phyloP scores from a whole-genome alignment of 2,329 filamentous ascomycete species.

The Beauveria bassiana region DNA sequence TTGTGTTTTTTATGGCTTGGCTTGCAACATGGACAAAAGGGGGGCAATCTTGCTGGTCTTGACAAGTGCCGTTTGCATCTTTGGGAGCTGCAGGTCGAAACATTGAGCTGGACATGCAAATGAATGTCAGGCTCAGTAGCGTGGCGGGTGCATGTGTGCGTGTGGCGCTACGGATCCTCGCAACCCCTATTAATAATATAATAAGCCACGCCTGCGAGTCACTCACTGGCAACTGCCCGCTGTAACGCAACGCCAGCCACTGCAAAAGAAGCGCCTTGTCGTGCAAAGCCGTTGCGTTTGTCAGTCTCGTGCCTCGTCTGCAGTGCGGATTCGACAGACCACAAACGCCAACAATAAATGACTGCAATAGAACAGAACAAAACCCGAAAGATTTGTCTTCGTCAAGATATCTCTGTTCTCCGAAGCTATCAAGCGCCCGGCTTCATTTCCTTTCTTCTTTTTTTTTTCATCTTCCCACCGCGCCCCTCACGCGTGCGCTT shows the following conservation, averaged over 20 bases:
- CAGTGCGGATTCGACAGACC: neutral
- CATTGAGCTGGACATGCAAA: neutral
- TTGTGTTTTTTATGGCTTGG: neutral
- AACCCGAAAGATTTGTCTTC: neutral
- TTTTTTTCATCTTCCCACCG: neutral
- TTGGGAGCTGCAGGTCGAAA: neutral
- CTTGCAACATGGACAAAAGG: neutral
- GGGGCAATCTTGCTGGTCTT: neutral
- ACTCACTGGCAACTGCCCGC: neutral
- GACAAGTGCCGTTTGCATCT: neutral
- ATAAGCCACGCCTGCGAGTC: neutral
- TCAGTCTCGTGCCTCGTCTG: too few relatives aligned
- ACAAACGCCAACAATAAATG: neutral
- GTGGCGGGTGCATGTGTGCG: neutral
- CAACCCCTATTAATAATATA: neutral
- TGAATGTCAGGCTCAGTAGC: neutral
- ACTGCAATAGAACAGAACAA: neutral
- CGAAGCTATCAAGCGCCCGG: neutral
- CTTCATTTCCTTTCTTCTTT: neutral
- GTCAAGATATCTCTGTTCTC: neutral
- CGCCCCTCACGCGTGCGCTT: neutral
- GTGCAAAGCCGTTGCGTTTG: too few relatives aligned
- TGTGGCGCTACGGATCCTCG: neutral
- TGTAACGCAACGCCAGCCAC: neutral
- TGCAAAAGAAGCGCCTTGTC: too few relatives aligned